A percentile compares a stretch with the other conserved stretches of the same genome.
phyloP scores from a whole-genome alignment of 1,139 yeast genomes.

The Pichia sp. region DNA sequence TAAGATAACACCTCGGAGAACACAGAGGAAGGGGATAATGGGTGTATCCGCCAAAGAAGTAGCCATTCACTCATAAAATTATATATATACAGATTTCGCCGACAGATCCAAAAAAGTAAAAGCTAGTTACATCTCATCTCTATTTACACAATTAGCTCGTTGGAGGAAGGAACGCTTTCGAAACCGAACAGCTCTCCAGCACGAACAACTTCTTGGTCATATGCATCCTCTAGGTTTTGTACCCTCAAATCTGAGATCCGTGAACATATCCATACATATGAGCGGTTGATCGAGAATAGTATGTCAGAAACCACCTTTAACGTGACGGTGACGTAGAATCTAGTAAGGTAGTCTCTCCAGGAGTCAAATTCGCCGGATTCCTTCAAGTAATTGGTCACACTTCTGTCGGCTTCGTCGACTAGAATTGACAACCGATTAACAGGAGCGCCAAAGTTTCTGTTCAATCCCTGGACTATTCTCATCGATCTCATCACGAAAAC shows the following conservation, averaged over 20 bases:
- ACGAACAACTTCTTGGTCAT: conserved; percentile 26
- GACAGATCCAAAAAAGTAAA: neutral
- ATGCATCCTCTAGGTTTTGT: conserved; percentile 28
- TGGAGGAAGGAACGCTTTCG: conserved; percentile 28
- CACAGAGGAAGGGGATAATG: no score
- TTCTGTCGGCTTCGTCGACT: conserved; percentile 48
- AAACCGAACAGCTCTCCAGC: conserved; percentile 29
- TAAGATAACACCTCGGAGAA: no score
- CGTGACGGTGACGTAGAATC: conserved; percentile 18
- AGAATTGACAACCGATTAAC: conserved; percentile 64
- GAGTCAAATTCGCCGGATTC: conserved; percentile 15
- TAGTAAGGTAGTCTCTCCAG: conserved; percentile 16
- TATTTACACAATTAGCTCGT: conserved; percentile 21
- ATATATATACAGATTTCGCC: neutral
- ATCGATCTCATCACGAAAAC: conserved; percentile 65
- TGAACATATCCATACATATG: conserved; percentile 28
- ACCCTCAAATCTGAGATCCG: conserved; percentile 19
- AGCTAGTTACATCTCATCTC: neutral
- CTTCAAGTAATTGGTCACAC: conserved; percentile 20
- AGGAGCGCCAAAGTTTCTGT: conserved; percentile 64
- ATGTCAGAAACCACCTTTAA: conserved; percentile 22
- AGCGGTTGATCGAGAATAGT: conserved; percentile 21
- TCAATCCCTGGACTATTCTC: conserved; percentile 70
- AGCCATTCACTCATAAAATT: neutral
- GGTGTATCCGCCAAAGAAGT: neutral